Conservation (phyloP, 2,329 filamentous ascomycete genomes). For the Xylariales sp. region DNA sequence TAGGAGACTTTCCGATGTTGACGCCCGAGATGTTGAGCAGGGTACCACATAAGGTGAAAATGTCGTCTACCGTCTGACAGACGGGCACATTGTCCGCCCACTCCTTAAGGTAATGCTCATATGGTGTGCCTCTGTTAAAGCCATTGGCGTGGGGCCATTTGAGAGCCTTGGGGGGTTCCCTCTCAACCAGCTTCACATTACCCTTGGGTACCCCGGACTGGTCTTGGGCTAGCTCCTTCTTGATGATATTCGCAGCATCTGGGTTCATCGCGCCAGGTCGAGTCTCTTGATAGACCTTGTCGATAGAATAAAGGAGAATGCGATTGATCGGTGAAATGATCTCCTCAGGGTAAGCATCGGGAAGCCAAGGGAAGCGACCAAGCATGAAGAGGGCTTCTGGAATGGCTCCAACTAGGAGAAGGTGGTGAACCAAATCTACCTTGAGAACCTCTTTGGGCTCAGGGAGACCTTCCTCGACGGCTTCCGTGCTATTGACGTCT, state of each 20-base stretch:
- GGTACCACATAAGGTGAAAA: conserved; percentile 81
- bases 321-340: conserved; percentile 73
- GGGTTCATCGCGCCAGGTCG: conserved; percentile 27
- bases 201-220: conserved; percentile 67
- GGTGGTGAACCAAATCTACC: conserved; percentile 72
- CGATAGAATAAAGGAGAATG: conserved; percentile 75
- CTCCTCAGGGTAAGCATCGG: conserved; percentile 78
- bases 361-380: conserved; percentile 87
- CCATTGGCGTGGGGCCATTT: conserved; percentile 86
- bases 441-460: conserved; percentile 81
- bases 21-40: conserved; percentile 82
- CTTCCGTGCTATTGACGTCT: conserved; percentile 38
- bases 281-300: conserved; percentile 60
- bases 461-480: conserved; percentile 49
- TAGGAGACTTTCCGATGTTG: conserved; percentile 80
- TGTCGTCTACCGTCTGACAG: conserved; percentile 84
- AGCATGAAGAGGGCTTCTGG: conserved; percentile 91
- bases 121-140: conserved; percentile 70
- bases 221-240: conserved; percentile 47
- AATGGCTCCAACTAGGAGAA: conserved; percentile 86
- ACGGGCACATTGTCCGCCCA: conserved; percentile 92
- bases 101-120: conserved; percentile 95
- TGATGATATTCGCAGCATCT: conserved; percentile 21
- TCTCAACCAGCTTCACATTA: conserved; percentile 55
- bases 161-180: conserved; percentile 61